Base-by-base conservation (phyloP, 106 monocot genomes). In the Alisma plantagoaquatica region DNA sequence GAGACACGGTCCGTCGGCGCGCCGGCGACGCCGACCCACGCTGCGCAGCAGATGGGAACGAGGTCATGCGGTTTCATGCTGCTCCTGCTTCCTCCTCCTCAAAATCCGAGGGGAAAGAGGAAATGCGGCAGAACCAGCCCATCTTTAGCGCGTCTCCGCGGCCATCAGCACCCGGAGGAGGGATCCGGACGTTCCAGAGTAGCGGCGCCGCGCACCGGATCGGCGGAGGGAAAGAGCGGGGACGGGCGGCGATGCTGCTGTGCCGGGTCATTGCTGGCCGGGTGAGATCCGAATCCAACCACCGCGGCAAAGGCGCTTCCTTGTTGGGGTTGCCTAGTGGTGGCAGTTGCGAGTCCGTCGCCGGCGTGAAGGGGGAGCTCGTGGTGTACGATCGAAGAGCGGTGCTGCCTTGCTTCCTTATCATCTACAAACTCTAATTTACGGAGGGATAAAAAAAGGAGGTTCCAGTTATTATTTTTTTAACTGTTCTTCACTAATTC, bases 31-130 rank as follows among this genome's bases (percentile, higher is more conserved):
- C 53, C 48, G 74, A 77, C 35, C 35, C 75, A 28, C 77, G 91
- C 15, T 78, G 81, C 77, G 80, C 80, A 23, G 91, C 70, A 19
- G 91, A 91, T 47, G 91, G 91, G 14, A 91, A 91, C 64, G 91
- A 91, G 74, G 78, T 85, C 81, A 81, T 85, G 81, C 70, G 91
- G 26, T 91, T 91, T 69, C 77, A 81, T 48, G 65, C 62, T 57
- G 64, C 72, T 30, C 59, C 64, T 6, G 38, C 29, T 12, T 21
- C 29, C 29, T n/a, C n/a, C n/a, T n/a, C n/a, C n/a, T n/a, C n/a
- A n/a, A n/a, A n/a, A n/a, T n/a, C n/a, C n/a, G n/a, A n/a, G n/a
- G n/a, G n/a, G n/a, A n/a, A n/a, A n/a, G n/a, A n/a, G n/a, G n/a
- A n/a, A n/a, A n/a, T n/a, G n/a, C n/a, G n/a, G n/a, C n/a, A n/a